These are phyloP conservation scores for Azolla pinnata DNA, from an alignment of 75 land plant genomes.

Conservation along the genomic window DNA sequence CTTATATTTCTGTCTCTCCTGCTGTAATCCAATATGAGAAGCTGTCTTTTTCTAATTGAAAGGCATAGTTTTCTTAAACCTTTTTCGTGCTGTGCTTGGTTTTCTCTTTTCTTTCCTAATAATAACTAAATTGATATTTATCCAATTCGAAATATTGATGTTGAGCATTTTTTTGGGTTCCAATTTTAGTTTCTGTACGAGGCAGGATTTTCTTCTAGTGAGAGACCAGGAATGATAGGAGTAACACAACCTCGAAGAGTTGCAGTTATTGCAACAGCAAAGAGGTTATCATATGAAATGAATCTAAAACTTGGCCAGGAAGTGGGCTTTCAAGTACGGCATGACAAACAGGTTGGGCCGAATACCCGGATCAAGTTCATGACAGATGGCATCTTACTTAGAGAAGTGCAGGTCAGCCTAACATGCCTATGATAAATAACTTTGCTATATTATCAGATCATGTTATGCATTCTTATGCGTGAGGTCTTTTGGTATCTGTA, in stretches of 20 bases:
- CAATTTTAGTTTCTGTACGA: conserved; percentile 98
- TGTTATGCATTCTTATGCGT: too few species aligned
- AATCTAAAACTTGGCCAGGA: conserved; percentile 82
- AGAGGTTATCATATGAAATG: conserved; percentile 81
- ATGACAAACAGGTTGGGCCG: conserved; percentile 71
- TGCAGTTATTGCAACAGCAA: conserved; percentile 94
- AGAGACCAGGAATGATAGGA: conserved; percentile 65
- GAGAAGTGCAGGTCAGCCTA: conserved; percentile 81
- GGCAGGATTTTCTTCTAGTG: conserved; percentile 84
- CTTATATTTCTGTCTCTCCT: too few species aligned
- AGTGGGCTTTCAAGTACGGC: conserved; percentile 95
- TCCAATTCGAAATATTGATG: neutral
- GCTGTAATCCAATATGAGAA: too few species aligned
- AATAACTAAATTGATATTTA: too few species aligned
- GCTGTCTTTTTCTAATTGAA: too few species aligned
- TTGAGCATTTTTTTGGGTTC: neutral
- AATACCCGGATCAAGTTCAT: conserved; percentile 85
- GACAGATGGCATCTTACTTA: conserved; percentile 98
- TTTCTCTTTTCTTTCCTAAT: too few species aligned
- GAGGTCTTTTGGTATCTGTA: too few species aligned
- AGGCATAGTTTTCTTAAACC: too few species aligned
- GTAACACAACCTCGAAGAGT: conserved; percentile 97
- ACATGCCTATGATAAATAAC: neutral
- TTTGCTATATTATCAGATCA: neutral
- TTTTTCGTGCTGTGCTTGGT: too few species aligned